Conservation (phyloP, 306 rosid genomes). For the Vigna unguiculata region DNA sequence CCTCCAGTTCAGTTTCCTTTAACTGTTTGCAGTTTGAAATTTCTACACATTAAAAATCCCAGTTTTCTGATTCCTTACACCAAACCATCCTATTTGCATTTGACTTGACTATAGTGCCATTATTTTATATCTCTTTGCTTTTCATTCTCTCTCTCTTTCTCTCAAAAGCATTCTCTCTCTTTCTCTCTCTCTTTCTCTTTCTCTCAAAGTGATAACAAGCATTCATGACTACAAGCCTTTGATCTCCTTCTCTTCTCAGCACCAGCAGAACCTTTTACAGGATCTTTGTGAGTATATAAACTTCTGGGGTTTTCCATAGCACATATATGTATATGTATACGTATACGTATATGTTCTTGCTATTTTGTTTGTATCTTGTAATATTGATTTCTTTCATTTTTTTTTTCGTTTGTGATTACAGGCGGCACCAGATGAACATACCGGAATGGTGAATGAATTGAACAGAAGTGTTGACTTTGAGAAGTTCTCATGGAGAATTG, state of each 20-base stretch:
- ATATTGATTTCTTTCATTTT: not conserved
- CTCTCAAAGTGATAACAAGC: not conserved
- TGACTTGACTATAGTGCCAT: constrained; percentile 39
- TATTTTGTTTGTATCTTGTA: not conserved
- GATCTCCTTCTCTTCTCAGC: not conserved
- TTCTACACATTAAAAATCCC: constrained; percentile 2
- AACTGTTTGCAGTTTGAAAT: constrained; percentile 1
- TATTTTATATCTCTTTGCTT: not conserved
- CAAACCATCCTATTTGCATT: not conserved
- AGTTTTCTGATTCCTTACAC: constrained; percentile 12
- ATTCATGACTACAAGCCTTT: not conserved
- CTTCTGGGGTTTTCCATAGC: not conserved
- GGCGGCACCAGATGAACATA: not conserved
- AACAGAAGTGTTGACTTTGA: constrained; percentile 13
- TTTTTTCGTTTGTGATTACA: not conserved
- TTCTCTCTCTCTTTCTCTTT: not conserved
- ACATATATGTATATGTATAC: too few relatives aligned
- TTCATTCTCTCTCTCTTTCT: constrained; percentile 7
- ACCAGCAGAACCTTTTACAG: not conserved
- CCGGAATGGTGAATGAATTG: constrained; percentile 29
- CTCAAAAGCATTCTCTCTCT: not conserved
- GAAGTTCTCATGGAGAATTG: constrained; percentile 50
- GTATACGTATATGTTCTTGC: not conserved
- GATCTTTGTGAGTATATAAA: constrained; percentile 5
- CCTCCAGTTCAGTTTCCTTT: not conserved